Conservation (phyloP, 768 basidiomycete species). For the Floccularia luteovirens region DNA sequence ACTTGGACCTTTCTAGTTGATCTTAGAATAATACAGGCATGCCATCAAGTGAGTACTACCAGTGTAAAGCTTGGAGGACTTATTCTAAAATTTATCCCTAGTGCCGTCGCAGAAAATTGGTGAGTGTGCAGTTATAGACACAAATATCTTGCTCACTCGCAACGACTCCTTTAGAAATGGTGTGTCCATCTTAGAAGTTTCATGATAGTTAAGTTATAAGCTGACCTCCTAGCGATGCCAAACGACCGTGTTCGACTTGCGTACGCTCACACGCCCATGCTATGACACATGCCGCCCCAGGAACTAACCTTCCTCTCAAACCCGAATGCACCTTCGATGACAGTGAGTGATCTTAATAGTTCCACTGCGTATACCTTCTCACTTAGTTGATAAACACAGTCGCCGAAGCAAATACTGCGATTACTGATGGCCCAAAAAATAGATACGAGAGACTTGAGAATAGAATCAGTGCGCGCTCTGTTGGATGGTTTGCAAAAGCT, state of each 20-base stretch:
- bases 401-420: conserved; percentile 24
- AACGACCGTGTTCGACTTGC: conserved; percentile 72
- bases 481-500: neutral
- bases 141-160: conserved; percentile 1
- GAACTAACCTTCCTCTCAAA: conserved; percentile 39
- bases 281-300: conserved; percentile 51
- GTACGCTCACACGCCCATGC: conserved; percentile 69
- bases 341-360: conserved; percentile 24
- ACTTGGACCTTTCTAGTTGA: neutral
- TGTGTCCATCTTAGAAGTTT: conserved; percentile 14
- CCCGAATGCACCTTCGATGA: conserved; percentile 80
- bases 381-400: too few relatives aligned
- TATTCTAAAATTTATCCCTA: conserved; percentile 24
- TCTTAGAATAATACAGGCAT: conserved; percentile 28
- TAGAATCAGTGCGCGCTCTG: conserved; percentile 47
- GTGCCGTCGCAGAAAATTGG: conserved; percentile 71
- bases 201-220: conserved; percentile 3
- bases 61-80: conserved; percentile 2
- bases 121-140: conserved; percentile 30
- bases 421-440: conserved; percentile 47
- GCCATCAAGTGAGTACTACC: conserved; percentile 43
- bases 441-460: conserved; percentile 58
- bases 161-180: conserved; percentile 46
- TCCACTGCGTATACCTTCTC: neutral
- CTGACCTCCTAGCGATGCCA: conserved; percentile 48